A percentile compares a stretch with the other conserved stretches of the same genome.
Conservation (phyloP, 352 stramenopile genomes). For the Albugo candida region DNA sequence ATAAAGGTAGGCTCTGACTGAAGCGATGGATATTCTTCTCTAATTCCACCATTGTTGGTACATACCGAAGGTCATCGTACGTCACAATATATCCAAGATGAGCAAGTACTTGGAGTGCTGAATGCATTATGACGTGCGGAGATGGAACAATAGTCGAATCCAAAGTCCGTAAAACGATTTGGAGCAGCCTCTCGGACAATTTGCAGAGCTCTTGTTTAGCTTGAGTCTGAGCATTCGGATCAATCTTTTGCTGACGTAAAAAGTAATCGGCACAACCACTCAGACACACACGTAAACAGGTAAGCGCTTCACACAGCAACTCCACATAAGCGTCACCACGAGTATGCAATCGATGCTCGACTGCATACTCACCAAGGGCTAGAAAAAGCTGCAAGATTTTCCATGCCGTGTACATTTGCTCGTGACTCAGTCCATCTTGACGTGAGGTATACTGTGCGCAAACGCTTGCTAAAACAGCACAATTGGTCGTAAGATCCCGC, state of each 20-base stretch:
- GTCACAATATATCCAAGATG: constrained; percentile 38
- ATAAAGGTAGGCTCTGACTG: constrained; percentile 37
- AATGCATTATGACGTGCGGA: constrained; percentile 35
- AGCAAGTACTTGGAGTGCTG: constrained; percentile 41
- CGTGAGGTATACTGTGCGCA: constrained; percentile 15
- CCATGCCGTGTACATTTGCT: constrained; percentile 30
- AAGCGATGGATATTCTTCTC: constrained; percentile 53
- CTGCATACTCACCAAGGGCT: constrained; percentile 33
- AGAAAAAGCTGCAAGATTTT: constrained; percentile 45
- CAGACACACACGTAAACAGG: constrained; percentile 31
- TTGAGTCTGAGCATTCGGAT: not conserved
- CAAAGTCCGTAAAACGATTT: constrained; percentile 30
- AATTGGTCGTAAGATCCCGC: constrained; percentile 37
- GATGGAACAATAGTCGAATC: constrained; percentile 48
- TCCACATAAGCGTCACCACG: constrained; percentile 30
- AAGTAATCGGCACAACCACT: constrained; percentile 37
- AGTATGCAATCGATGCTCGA: constrained; percentile 31
- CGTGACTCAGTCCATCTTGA: constrained; percentile 31
- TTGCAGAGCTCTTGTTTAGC: constrained; percentile 5
- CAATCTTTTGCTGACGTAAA: not conserved
- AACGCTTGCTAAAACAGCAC: constrained; percentile 35
- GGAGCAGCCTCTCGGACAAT: constrained; percentile 21
- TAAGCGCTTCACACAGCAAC: constrained; percentile 41
- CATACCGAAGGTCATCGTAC: constrained; percentile 40
- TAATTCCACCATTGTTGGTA: constrained; percentile 50